A percentile compares a stretch with the other conserved stretches of the same genome.
Evolutionary conservation across 2,329 filamentous ascomycete genomes (phyloP).

Genomic region (Balansia obtecta): DNA sequence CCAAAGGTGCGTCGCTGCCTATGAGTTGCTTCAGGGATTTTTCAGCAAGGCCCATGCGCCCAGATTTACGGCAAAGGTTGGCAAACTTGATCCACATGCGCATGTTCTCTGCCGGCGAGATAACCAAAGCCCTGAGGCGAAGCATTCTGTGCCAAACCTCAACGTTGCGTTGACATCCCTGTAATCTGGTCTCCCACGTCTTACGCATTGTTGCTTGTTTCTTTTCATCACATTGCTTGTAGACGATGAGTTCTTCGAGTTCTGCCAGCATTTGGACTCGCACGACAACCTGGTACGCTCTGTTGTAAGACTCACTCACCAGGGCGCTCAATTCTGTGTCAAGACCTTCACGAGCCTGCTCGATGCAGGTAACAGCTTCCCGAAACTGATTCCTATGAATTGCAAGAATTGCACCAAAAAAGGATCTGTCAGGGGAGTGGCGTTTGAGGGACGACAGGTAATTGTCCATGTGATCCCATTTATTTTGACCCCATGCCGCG

Average conservation of each 20-base stretch:
- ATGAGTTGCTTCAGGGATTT: slow-evolving; percentile 90
- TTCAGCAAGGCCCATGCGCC: slow-evolving; percentile 86
- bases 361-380: slow-evolving; percentile 78
- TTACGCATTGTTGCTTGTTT: slow-evolving; percentile 84
- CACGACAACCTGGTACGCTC: slow-evolving; percentile 95
- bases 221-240: slow-evolving; percentile 85
- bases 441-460: slow-evolving; percentile 94
- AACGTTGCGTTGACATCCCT: slow-evolving; percentile 91
- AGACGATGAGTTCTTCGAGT: slow-evolving; percentile 92
- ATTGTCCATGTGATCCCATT: slow-evolving; percentile 97
- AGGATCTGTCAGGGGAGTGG: slow-evolving; percentile 84
- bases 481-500: slow-evolving; percentile 88
- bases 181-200: slow-evolving; percentile 91
- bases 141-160: slow-evolving; percentile 99
- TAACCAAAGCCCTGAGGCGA: slow-evolving; percentile 83
- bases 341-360: slow-evolving; percentile 82
- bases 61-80: slow-evolving; percentile 93
- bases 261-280: slow-evolving; percentile 98
- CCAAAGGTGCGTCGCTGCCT: slow-evolving; percentile 52
- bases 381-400: slow-evolving; percentile 94
- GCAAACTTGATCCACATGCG: slow-evolving; percentile 99
- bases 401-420: slow-evolving; percentile 92
- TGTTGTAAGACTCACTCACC: slow-evolving; percentile 96
- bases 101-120: slow-evolving; percentile 84
- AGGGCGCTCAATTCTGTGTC: slow-evolving; percentile 93